Percentiles rank a stretch among this genome's conserved stretches.
Evolutionary conservation across 192 early-diverging fungal species (phyloP).

Genomic region (Neocallimastix lanati): DNA sequence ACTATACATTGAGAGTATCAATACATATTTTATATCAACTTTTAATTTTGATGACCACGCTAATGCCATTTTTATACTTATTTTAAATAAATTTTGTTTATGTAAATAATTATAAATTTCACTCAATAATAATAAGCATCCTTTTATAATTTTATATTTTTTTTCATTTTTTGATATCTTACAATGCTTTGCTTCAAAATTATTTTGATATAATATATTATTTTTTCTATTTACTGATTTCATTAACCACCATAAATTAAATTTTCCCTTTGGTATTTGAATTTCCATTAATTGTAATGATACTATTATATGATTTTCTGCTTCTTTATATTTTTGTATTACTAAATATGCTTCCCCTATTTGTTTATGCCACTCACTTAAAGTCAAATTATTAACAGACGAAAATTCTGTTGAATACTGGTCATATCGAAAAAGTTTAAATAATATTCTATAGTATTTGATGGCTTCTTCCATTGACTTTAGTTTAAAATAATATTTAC

Average conservation of each 20-base stretch:
- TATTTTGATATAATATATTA: neutral
- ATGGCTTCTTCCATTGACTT: conserved; percentile 16
- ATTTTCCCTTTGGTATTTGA: neutral
- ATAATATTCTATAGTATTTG: conserved; percentile 20
- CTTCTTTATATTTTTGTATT: conserved; percentile 9
- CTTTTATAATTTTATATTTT: neutral
- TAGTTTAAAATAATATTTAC: conserved; percentile 17
- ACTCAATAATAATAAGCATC: neutral
- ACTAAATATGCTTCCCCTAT: conserved; percentile 23
- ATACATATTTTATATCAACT: neutral
- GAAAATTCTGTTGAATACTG: neutral
- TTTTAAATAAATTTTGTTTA: neutral
- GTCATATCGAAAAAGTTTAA: conserved; percentile 3
- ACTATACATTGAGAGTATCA: neutral
- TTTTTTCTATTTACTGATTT: neutral
- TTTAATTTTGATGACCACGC: neutral
- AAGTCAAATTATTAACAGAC: neutral
- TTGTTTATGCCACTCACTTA: conserved; percentile 22
- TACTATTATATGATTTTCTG: conserved; percentile 11
- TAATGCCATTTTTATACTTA: neutral
- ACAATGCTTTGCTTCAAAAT: neutral
- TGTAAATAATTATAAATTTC: neutral
- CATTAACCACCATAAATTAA: neutral
- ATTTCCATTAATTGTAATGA: conserved; percentile 6
- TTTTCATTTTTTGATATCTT: neutral